These are phyloP conservation scores for Capsicum pubescens DNA, from an alignment of 257 asterid genomes.

Conservation along the genomic window DNA sequence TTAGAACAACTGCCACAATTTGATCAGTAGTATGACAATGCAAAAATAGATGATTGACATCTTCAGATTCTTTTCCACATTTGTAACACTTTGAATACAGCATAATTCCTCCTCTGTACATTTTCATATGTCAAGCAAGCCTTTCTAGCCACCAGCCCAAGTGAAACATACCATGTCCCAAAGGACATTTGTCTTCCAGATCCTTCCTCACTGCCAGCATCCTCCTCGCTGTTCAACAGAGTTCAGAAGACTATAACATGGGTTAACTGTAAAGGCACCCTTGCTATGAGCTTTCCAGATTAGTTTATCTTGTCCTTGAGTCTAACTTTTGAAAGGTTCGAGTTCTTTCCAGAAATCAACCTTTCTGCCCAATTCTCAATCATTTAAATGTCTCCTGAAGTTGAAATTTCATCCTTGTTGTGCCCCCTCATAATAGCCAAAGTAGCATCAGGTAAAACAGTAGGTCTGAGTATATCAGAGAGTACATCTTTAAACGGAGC, in stretches of 20 bases:
- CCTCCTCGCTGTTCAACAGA: constrained; percentile 1
- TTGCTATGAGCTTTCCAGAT: background rate
- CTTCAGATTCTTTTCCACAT: background rate
- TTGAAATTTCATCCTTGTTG: background rate
- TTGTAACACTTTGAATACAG: background rate
- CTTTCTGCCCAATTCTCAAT: background rate
- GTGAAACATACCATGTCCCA: background rate
- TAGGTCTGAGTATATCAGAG: background rate
- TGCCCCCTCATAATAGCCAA: constrained; percentile 1
- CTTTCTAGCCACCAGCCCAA: constrained; percentile 11
- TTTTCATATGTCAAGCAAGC: constrained; percentile 12
- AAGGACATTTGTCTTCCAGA: background rate
- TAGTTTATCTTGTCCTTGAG: background rate
- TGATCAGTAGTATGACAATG: background rate
- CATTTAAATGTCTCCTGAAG: constrained; percentile 14
- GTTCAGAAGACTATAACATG: background rate
- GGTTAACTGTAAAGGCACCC: background rate
- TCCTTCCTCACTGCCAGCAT: background rate
- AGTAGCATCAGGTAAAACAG: constrained; percentile 6
- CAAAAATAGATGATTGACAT: background rate
- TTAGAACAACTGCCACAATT: constrained; percentile 10
- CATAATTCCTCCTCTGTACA: background rate
- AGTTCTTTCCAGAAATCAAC: constrained; percentile 3
- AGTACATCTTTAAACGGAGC: background rate
- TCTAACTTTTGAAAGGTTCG: background rate